Base-by-base conservation (phyloP, 2,329 filamentous ascomycete species). In the Nigrospora sphaerica region DNA sequence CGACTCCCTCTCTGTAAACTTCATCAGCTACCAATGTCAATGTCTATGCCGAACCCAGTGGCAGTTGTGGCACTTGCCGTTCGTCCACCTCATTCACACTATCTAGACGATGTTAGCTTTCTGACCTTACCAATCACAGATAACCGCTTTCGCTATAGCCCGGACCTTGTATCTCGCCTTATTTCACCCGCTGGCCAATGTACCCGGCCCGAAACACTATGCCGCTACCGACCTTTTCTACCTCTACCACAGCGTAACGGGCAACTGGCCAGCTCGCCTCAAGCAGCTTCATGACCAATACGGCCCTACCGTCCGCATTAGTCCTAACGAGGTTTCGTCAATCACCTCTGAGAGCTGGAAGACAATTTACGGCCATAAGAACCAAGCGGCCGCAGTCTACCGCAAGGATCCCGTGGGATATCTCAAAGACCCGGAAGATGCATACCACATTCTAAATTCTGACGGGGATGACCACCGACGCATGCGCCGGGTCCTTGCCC, bases 291-390 rank as follows among this genome's bases (percentile, higher is more conserved):
- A 67, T 46, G 49, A 54, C 11, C 54, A 61, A 41, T 68, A 68
- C 45, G 70, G 69, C 12, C 56, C 58, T 2, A 56, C 71, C 5
- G 68, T 73, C 9, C 65, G 70, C 3, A 52, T 69, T 38, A 55
- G 56, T 3, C 69, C 69, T 1, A 58, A 66, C 57, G 36, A 45
- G 36, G 18, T 73, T 9, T 63, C 64, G 6, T 72, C 64, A 46
- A 58, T 56, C 39, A 40, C 63, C 63, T 47, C 60, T 4, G 52
- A 56, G 32, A 63, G 64, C 10, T 66, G 62, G 61, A 58, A 57
- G 45, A 63, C 66, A 11, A 57, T 59, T 36, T 54, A 56, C 19
- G 54, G 54, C 12, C 41, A 31, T 11, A 49, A 49, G 2, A 42
- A 38, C 9, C 52, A 55, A 12, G 52, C 52, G 62, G n/a, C 48